Base-by-base conservation (phyloP, 2,329 filamentous ascomycete species). In the Emmonsiellopsis sp. region DNA sequence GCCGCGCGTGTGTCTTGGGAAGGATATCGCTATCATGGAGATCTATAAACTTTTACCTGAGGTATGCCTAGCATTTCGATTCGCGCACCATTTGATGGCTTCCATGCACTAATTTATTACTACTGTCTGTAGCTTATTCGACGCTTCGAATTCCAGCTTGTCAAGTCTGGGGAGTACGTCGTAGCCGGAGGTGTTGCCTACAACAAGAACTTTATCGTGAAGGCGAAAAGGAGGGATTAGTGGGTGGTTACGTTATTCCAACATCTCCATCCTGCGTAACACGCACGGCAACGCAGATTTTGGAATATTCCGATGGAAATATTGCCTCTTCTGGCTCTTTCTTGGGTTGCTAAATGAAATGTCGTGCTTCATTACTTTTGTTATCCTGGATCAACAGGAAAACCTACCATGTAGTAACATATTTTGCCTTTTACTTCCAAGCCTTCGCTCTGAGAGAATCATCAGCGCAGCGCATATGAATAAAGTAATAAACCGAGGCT, bases 11-110 rank as follows among this genome's bases (percentile, higher is more conserved):
- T 63, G 60, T 46, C 31, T 63, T 7, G 61, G 62, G 11, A 63
- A 62, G 49, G 58, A 63, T 42, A 61, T 64, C 37, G 60, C 62
- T 6, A 46, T 53, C 13, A 55, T 62, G 58, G 61, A 63, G 44
- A 14, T 60, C n/a, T 56, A 55, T 11, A 63, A 62, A 48, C 43
- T 60, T 21, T 45, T 62, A 31, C 56, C 57, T 2, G 54, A 63
- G 58, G 55, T 63, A 53, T 11, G 50, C 3, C 21, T 27, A 1
- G 21, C 21, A 27, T 27, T 27, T 52, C 7, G 21, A 11, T 37
- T 36, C 7, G 14, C 46, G 5, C 8, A 14, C 14, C 5, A 13
- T 6, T 8, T 49, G 11, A 2, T 14, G 21, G 5, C 21, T 36
- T 36, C 6, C 31, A 10, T n/a, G 3, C 27, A 31, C 48, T 50